Conservation (phyloP, 495 filamentous ascomycete genomes). For the Friedmanniomyces endolithicus region DNA sequence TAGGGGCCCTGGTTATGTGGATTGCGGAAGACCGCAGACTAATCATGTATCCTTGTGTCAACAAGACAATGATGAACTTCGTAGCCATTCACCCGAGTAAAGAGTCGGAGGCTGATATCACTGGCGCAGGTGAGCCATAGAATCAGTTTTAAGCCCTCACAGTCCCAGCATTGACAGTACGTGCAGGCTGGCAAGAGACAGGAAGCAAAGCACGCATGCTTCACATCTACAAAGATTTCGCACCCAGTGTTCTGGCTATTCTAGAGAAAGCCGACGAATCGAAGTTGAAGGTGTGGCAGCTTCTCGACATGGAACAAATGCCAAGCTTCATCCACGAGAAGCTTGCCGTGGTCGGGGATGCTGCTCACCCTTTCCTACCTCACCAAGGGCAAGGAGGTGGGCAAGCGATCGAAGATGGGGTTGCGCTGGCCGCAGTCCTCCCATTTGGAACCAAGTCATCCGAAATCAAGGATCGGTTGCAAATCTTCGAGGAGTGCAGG, state of each 20-base stretch:
- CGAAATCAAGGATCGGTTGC: constrained; percentile 38
- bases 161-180: neutral
- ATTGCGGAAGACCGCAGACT: constrained; percentile 40
- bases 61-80: constrained; percentile 46
- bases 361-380: constrained; percentile 47
- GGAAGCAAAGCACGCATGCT: constrained; percentile 37
- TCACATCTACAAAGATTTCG: constrained; percentile 41
- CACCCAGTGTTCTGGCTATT: constrained; percentile 33
- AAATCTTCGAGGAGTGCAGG: constrained; percentile 42
- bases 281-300: constrained; percentile 45
- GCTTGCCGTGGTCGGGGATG: constrained; percentile 47
- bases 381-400: constrained; percentile 31
- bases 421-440: constrained; percentile 41
- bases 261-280: constrained; percentile 38
- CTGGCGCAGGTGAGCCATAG: neutral
- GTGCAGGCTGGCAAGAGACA: constrained; percentile 37
- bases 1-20: constrained; percentile 39
- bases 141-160: neutral
- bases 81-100: constrained; percentile 46
- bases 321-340: constrained; percentile 40
- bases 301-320: constrained; percentile 47
- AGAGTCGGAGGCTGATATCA: constrained; percentile 24
- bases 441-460: constrained; percentile 29
- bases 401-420: constrained; percentile 42
- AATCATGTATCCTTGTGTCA: constrained; percentile 47